These are phyloP conservation scores for Aspergillus homomorphus DNA, from an alignment of 495 filamentous ascomycete genomes.

Conservation along the genomic window DNA sequence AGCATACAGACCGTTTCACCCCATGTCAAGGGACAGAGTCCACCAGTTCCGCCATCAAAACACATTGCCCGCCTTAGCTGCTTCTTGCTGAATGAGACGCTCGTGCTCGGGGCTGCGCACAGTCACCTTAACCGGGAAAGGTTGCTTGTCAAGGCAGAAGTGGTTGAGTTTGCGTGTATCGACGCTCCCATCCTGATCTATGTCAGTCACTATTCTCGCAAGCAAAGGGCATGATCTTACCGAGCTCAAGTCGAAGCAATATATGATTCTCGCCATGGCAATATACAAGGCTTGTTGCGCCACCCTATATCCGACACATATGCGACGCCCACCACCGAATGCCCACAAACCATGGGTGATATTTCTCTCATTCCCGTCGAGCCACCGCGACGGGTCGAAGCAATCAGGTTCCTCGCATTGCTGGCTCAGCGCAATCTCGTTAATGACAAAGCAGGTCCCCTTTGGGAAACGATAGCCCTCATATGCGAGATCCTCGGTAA, in stretches of 20 bases:
- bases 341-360: constrained; percentile 33
- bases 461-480: constrained; percentile 49
- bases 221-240: constrained; percentile 14
- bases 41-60: too few relatives aligned
- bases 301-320: constrained; percentile 47
- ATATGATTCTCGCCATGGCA: constrained; percentile 38
- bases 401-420: constrained; percentile 25
- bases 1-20: too few relatives aligned
- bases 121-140: constrained; percentile 27
- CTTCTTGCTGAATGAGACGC: constrained; percentile 19
- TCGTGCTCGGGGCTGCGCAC: constrained; percentile 23
- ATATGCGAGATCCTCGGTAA: constrained; percentile 48
- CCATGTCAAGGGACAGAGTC: too few relatives aligned
- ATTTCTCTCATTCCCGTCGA: constrained; percentile 37
- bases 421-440: constrained; percentile 29
- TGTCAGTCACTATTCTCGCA: too few relatives aligned
- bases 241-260: constrained; percentile 42
- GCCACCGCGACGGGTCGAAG: constrained; percentile 45
- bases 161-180: constrained; percentile 24
- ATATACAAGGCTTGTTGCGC: constrained; percentile 44
- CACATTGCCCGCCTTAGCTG: constrained; percentile 11
- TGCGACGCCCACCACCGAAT: constrained; percentile 42
- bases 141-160: constrained; percentile 18
- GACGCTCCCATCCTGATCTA: constrained; percentile 18
- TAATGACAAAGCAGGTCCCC: constrained; percentile 40